A percentile compares a stretch with the other conserved stretches of the same genome.
Conservation (phyloP, 2,329 filamentous ascomycete genomes). For the Leptosphaerulina australis region DNA sequence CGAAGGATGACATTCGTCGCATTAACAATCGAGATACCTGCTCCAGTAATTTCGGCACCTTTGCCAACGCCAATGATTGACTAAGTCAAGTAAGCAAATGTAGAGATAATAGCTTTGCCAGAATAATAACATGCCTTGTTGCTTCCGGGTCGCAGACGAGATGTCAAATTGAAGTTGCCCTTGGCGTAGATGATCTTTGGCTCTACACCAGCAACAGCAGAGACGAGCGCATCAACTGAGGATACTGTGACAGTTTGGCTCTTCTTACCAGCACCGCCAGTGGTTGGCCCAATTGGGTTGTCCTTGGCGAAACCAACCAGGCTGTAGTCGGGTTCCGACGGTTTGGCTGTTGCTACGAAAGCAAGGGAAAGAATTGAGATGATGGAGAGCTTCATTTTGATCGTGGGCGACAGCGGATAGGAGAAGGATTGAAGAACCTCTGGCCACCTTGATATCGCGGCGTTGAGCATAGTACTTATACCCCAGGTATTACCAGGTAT, state of each 20-base stretch:
- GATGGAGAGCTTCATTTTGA: constrained; percentile 36
- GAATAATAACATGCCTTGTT: constrained; percentile 35
- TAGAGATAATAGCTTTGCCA: not conserved
- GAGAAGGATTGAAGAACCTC: constrained; percentile 2
- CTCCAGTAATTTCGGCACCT: constrained; percentile 49
- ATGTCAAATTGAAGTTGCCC: constrained; percentile 51
- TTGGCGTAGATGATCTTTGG: constrained; percentile 53
- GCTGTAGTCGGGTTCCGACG: constrained; percentile 31
- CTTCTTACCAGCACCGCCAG: constrained; percentile 38
- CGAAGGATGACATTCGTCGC: constrained; percentile 66
- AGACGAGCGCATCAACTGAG: constrained; percentile 33
- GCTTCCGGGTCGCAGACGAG: constrained; percentile 53
- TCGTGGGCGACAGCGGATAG: not conserved
- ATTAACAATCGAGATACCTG: constrained; percentile 61
- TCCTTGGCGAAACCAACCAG: constrained; percentile 44
- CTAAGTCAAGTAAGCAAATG: constrained; percentile 45
- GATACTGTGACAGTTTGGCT: constrained; percentile 39
- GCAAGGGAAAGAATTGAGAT: constrained; percentile 26
- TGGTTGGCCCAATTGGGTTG: constrained; percentile 43
- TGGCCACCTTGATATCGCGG: not conserved
- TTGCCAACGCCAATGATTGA: constrained; percentile 41
- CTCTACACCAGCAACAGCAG: constrained; percentile 33
- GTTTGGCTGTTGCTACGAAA: constrained; percentile 26
- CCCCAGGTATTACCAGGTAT: not conserved
- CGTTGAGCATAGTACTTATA: constrained; percentile 17